Conservation (phyloP, 2,329 filamentous ascomycete genomes). For the Colletotrichum phormii region DNA sequence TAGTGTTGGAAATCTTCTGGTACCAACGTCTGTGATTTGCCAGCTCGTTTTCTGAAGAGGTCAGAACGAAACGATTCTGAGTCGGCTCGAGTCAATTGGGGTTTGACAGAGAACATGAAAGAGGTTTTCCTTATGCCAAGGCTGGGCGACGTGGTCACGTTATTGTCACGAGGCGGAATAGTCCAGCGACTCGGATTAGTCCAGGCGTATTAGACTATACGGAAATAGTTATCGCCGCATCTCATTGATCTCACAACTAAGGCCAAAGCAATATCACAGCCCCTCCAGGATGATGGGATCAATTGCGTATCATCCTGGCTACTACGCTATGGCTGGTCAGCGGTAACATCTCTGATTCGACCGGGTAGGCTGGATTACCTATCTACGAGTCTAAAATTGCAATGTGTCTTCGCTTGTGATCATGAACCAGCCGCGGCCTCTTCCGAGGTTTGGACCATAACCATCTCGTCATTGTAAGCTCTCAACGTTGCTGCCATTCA, state of each 20-base stretch:
- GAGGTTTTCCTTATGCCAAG: not conserved
- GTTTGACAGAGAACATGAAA: not conserved
- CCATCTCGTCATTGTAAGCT: not conserved
- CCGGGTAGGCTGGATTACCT: not conserved
- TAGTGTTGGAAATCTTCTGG: not conserved
- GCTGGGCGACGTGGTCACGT: not conserved
- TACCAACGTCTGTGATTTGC: not conserved
- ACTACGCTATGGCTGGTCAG: not conserved
- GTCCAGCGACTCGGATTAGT: not conserved
- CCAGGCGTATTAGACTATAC: not conserved
- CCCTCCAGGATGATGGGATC: not conserved
- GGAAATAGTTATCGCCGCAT: no score
- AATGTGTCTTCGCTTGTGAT: not conserved
- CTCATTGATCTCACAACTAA: no score
- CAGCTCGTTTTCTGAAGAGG: not conserved
- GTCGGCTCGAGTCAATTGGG: not conserved
- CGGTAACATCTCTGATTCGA: not conserved
- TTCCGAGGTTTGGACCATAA: not conserved
- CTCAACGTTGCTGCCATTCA: not conserved
- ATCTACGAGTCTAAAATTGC: not conserved
- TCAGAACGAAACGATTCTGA: not conserved
- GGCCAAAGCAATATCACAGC: no score
- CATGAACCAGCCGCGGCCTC: not conserved
- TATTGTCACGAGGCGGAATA: no score
- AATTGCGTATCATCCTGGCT: not conserved